Base-by-base conservation (phyloP, 2,329 filamentous ascomycete species). In the Ophiosphaerella narmari region DNA sequence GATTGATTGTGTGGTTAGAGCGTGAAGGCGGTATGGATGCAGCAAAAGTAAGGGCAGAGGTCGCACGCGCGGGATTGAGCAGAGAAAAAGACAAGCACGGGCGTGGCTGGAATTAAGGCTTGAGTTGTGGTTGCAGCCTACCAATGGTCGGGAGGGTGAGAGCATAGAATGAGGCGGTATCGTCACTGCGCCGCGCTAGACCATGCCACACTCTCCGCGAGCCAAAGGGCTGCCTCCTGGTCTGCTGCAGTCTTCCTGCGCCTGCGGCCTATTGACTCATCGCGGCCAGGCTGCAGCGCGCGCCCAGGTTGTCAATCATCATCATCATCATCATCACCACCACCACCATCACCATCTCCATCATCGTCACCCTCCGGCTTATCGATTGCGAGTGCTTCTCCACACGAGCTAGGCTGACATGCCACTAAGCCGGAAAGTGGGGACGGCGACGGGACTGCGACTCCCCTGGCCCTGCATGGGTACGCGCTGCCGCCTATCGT, bases 101-200 rank as follows among this genome's bases (percentile, higher is more conserved):
- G 46, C 58, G 60, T 60, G 62, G 61, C 57, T 64, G 58, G 57
- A 52, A 18, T 57, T 50, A 50, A 54, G 47, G 48, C 49, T 55
- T 51, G 50, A 54, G 57, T 43, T 60, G 36, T 41, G 24, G 48
- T 49, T 48, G 59, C 55, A 62, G 60, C 57, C 53, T 60, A 54
- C 60, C 58, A 59, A 56, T 46, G 39, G 56, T 50, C 47, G 46
- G 54, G 48, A 58, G 50, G 44, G 51, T 24, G 21, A 31, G 37
- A 48, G 46, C 46, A 51, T 39, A 39, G 34, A 65, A 52, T 65
- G 62, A 65, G 62, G 62, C 62, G 62, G 57, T 51, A 63, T 57
- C 55, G 54, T 39, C 35, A 53, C 48, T 47, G 53, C 46, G 38
- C 51, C 46, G 23, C 24, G 54, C 32, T 40, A 48, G 26, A 48